These are phyloP conservation scores for Baorangia bicolor DNA, from an alignment of 768 basidiomycete genomes.

Conservation along the genomic window DNA sequence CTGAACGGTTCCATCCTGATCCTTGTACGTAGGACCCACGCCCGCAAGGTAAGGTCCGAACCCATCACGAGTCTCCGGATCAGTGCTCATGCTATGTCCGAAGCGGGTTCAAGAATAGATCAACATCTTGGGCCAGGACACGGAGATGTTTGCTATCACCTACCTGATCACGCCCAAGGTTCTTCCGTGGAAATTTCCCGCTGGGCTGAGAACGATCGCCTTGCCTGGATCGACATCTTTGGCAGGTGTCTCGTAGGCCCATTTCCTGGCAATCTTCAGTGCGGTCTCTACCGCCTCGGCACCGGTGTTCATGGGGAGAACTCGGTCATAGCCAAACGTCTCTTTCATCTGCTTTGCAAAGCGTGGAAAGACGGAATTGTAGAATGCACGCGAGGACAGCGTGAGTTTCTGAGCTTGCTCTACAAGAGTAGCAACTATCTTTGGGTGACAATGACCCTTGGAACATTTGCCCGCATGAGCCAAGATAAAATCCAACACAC, in stretches of 20 bases:
- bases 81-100: constrained; percentile 80
- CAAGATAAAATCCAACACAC: constrained; percentile 1
- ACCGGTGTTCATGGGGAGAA: constrained; percentile 98
- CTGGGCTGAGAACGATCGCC: constrained; percentile 83
- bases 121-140: not conserved
- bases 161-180: constrained; percentile 86
- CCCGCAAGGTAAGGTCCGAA: constrained; percentile 90
- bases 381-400: constrained; percentile 93
- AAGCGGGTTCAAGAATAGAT: constrained; percentile 14
- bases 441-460: constrained; percentile 89
- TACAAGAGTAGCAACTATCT: constrained; percentile 76
- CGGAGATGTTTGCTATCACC: constrained; percentile 10
- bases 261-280: constrained; percentile 95
- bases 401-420: constrained; percentile 89
- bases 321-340: constrained; percentile 92
- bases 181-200: constrained; percentile 94
- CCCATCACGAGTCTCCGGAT: constrained; percentile 81
- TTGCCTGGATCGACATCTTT: constrained; percentile 50
- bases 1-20: constrained; percentile 45
- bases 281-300: constrained; percentile 98
- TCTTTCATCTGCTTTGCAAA: constrained; percentile 84
- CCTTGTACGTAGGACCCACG: constrained; percentile 77
- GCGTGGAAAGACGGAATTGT: constrained; percentile 87
- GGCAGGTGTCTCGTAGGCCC: constrained; percentile 91
- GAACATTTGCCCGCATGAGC: constrained; percentile 16